Evolutionary conservation across 257 asterid genomes (phyloP).

Genomic region (Solanum chmielewskii): DNA sequence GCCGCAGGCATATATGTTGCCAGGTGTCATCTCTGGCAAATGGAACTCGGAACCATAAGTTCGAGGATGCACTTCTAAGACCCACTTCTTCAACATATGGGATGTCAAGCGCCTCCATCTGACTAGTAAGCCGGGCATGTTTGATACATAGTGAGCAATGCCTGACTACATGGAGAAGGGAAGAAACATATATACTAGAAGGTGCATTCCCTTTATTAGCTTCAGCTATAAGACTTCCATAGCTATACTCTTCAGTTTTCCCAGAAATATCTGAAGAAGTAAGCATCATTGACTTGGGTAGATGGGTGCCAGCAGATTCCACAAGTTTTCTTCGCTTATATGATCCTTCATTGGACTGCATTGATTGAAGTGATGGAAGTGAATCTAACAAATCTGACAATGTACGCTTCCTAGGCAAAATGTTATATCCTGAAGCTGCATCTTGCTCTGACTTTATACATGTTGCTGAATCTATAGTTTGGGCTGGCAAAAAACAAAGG

Average conservation of each 20-base stretch:
- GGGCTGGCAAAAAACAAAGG: conserved; percentile 24
- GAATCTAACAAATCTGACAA: conserved; percentile 55
- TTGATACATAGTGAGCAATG: conserved; percentile 94
- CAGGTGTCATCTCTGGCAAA: conserved; percentile 74
- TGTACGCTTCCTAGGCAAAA: conserved; percentile 56
- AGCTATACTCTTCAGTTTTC: conserved; percentile 45
- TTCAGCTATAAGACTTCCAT: conserved; percentile 68
- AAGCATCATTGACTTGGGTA: conserved; percentile 24
- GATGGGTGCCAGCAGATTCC: conserved; percentile 25
- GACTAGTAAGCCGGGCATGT: conserved; percentile 93
- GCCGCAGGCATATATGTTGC: conserved; percentile 83
- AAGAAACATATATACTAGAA: conserved; percentile 65
- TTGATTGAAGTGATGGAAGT: conserved; percentile 59
- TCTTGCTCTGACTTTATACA: conserved; percentile 32
- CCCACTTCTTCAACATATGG: conserved; percentile 98
- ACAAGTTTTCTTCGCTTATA: conserved; percentile 59
- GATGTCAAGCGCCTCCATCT: conserved; percentile 87
- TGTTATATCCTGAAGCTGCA: conserved; percentile 25
- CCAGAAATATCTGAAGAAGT: conserved; percentile 32
- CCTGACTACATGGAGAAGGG: conserved; percentile 81
- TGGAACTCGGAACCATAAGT: conserved; percentile 95
- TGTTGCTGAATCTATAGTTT: conserved; percentile 37
- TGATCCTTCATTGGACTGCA: conserved; percentile 30
- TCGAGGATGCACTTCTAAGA: conserved; percentile 75
- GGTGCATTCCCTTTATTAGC: conserved; percentile 87